These are phyloP conservation scores for Botryotinia calthae DNA, from an alignment of 2,329 filamentous ascomycete genomes.

Conservation along the genomic window DNA sequence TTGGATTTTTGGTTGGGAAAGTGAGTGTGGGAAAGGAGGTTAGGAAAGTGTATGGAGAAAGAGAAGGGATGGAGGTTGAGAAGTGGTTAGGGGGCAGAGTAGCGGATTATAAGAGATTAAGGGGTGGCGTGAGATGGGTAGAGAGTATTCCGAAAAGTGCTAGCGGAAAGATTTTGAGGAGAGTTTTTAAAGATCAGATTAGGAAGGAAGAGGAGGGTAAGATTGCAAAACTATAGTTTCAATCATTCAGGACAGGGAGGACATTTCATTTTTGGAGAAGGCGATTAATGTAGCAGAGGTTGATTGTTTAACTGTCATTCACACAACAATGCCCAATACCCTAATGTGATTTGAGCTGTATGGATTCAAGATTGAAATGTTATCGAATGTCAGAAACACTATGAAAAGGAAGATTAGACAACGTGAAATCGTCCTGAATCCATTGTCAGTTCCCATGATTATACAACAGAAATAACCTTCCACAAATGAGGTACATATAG, in stretches of 20 bases:
- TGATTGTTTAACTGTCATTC: not conserved
- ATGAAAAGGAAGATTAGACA: not conserved
- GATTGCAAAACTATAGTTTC: conserved; percentile 17
- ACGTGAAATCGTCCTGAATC: not conserved
- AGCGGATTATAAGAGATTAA: conserved; percentile 48
- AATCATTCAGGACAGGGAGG: rapidly evolving
- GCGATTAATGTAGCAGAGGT: rapidly evolving
- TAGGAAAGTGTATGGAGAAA: conserved; percentile 21
- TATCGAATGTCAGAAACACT: not conserved
- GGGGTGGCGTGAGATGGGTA: conserved; percentile 49
- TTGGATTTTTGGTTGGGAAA: conserved; percentile 57
- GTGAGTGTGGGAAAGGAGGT: conserved; percentile 33
- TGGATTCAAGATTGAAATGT: not conserved
- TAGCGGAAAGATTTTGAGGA: conserved; percentile 48
- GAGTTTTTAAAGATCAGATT: conserved; percentile 29
- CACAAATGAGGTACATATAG: not conserved
- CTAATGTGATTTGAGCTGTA: not conserved
- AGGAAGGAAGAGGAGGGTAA: conserved; percentile 48
- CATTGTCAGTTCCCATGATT: not conserved
- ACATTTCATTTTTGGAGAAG: not conserved
- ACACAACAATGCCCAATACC: not conserved
- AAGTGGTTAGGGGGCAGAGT: conserved; percentile 42
- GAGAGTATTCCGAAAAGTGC: conserved; percentile 48
- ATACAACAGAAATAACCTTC: not conserved
- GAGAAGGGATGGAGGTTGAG: conserved; percentile 40